Conservation (phyloP, 352 stramenopile genomes). For the Phytophthora europaea region DNA sequence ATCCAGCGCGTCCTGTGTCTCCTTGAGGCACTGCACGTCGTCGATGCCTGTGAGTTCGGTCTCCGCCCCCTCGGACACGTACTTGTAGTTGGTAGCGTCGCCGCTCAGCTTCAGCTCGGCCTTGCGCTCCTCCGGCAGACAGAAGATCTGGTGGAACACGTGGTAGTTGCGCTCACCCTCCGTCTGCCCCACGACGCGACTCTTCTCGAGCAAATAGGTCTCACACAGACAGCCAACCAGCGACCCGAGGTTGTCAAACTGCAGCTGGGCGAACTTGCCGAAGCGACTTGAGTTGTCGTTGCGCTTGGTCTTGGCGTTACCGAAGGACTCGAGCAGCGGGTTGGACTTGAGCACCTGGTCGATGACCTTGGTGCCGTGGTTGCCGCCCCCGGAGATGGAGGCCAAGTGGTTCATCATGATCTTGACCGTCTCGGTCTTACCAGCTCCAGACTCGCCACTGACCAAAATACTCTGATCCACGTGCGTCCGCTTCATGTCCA, state of each 20-base stretch:
- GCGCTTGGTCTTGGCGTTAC: constrained; percentile 86
- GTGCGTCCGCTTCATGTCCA: constrained; percentile 76
- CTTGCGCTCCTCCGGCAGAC: constrained; percentile 54
- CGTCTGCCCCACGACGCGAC: constrained; percentile 92
- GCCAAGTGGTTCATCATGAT: constrained; percentile 92
- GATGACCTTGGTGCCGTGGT: constrained; percentile 78
- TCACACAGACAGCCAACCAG: constrained; percentile 78
- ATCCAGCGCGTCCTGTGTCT: constrained; percentile 91
- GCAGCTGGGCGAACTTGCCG: constrained; percentile 84
- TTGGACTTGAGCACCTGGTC: constrained; percentile 86
- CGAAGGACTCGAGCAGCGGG: constrained; percentile 79
- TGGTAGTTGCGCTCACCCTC: constrained; percentile 97
- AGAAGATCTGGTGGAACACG: constrained; percentile 98
- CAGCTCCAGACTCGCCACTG: constrained; percentile 88
- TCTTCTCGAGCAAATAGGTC: constrained; percentile 98
- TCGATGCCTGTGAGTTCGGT: constrained; percentile 73
- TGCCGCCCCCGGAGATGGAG: constrained; percentile 75
- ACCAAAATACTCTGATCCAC: constrained; percentile 92
- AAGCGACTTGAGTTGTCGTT: constrained; percentile 89
- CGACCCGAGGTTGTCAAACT: constrained; percentile 72
- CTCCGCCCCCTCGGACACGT: constrained; percentile 70
- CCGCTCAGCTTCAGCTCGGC: constrained; percentile 68
- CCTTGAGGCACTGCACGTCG: constrained; percentile 73
- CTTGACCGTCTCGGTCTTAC: constrained; percentile 97
- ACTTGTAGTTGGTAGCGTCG: constrained; percentile 77